Evolutionary conservation across 805 yeast species (phyloP).

Genomic region (Priceomyces fermenticarens): DNA sequence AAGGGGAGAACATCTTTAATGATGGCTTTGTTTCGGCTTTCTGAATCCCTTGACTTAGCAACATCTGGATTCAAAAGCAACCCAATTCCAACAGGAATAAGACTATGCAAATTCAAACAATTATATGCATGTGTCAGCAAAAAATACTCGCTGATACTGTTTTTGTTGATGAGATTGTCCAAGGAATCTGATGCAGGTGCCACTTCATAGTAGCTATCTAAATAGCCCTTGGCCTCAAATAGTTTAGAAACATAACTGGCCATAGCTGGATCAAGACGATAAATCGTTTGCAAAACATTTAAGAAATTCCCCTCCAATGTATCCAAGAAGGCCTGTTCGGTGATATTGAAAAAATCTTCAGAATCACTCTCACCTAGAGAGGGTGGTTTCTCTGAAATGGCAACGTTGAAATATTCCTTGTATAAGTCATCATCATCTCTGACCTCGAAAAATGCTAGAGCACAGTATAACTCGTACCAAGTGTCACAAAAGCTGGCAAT

Average conservation of each 20-base stretch:
- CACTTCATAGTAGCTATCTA: constrained; percentile 35
- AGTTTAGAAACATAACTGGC: constrained; percentile 61
- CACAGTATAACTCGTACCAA: constrained; percentile 69
- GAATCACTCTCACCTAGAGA: constrained; percentile 29
- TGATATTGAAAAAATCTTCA: constrained; percentile 25
- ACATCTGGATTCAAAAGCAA: constrained; percentile 42
- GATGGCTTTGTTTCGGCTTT: constrained; percentile 28
- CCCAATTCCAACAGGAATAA: constrained; percentile 72
- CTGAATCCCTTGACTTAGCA: constrained; percentile 42
- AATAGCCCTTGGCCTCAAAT: constrained; percentile 61
- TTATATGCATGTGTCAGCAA: constrained; percentile 53
- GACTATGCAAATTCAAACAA: constrained; percentile 47
- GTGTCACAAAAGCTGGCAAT: constrained; percentile 50
- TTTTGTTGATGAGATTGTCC: constrained; percentile 13
- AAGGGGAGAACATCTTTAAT: constrained; percentile 59
- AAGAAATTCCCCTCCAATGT: constrained; percentile 55
- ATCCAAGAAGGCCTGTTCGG: constrained; percentile 46
- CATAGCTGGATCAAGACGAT: constrained; percentile 58
- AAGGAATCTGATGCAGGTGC: constrained; percentile 4
- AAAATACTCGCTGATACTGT: constrained; percentile 53
- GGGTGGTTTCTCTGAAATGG: constrained; percentile 33
- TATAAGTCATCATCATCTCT: constrained; percentile 41
- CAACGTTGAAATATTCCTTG: constrained; percentile 29
- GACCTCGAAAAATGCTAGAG: constrained; percentile 57
- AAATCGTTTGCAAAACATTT: constrained; percentile 56